Evolutionary conservation across 305 asterid species (phyloP).

Genomic region (Fraxinus greggii): DNA sequence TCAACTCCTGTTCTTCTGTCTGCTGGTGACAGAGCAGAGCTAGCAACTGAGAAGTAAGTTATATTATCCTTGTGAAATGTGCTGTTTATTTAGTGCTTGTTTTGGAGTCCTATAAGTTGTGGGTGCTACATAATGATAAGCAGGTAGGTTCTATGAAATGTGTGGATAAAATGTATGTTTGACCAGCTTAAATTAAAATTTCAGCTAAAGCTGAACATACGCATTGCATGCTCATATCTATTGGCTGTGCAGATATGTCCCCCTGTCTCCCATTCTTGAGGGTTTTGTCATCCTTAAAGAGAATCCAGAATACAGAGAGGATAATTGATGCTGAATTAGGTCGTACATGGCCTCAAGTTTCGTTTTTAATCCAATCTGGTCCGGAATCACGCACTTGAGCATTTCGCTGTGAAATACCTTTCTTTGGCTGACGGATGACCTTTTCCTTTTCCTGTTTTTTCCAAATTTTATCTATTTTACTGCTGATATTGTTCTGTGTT

Average conservation of each 20-base stretch:
- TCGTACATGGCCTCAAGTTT: background rate
- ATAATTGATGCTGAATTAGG: conserved; percentile 33
- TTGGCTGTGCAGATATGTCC: conserved; percentile 60
- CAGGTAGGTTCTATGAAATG: background rate
- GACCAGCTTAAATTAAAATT: background rate
- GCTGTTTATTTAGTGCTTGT: background rate
- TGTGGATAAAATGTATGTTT: background rate
- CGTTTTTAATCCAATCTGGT: background rate
- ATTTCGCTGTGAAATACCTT: background rate
- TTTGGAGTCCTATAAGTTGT: background rate
- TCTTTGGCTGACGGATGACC: background rate
- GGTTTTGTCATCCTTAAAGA: conserved; percentile 90
- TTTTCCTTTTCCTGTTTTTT: background rate
- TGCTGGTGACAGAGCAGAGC: conserved; percentile 97
- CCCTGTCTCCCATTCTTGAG: conserved; percentile 87
- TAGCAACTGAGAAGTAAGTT: conserved; percentile 87
- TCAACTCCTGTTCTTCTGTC: conserved; percentile 89
- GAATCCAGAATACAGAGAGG: conserved; percentile 88
- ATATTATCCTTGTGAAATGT: background rate
- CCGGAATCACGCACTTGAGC: background rate
- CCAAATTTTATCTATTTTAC: background rate
- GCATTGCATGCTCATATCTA: background rate
- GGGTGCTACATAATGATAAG: background rate
- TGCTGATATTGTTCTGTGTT: background rate
- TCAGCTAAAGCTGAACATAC: background rate